Base-by-base conservation (phyloP, 805 yeast genomes). In the Pichia occidentalis region DNA sequence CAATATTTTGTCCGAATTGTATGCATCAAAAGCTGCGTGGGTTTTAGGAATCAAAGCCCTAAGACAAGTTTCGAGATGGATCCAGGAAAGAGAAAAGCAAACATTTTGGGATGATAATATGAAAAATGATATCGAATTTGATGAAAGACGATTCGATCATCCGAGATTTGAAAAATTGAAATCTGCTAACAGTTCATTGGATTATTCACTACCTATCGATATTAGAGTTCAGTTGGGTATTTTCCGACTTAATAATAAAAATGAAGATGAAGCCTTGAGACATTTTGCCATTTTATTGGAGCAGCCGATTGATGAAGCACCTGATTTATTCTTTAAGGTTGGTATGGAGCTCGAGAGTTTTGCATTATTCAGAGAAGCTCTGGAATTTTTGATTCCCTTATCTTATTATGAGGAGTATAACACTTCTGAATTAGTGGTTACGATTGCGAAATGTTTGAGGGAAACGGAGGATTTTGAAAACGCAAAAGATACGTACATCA, bases 61-160 rank as follows among this genome's bases (percentile, higher is more conserved):
- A 23, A 82, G 82, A 48, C 63, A 70, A 21, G 81, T 84, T 9
- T 75, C 95, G 0, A 65, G 98, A 44, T 87, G 95, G 92, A 72
- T 90, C 12, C 86, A 81, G 42, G 65, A 65, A 11, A 71, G 98
- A 45, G 75, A 68, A 28, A 63, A 63, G 21, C 85, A 81, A 52
- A 56, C 59, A 0, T 78, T 73, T 65, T 83, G 90, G 90, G 77
- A 76, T 45, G 80, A 74, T 36, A 54, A 52, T 3, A 5, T 42
- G 0, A 63, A 61, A 12, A 79, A 78, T 45, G 97, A 90, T 56
- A 63, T 84, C 0, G 97, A 90, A 58, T 90, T 81, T 60, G 97
- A 90, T 56, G 73, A 67, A 18, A 68, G 94, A 52, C 63, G 94
- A 45, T 59, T 62, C 25, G 71, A 68, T 30, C 67, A 68, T 47